Evolutionary conservation across 371 early-diverging fungal species (phyloP), one percentile per base, ranked within the genome.

Genomic region (Sporodiniella umbellata): DNA sequence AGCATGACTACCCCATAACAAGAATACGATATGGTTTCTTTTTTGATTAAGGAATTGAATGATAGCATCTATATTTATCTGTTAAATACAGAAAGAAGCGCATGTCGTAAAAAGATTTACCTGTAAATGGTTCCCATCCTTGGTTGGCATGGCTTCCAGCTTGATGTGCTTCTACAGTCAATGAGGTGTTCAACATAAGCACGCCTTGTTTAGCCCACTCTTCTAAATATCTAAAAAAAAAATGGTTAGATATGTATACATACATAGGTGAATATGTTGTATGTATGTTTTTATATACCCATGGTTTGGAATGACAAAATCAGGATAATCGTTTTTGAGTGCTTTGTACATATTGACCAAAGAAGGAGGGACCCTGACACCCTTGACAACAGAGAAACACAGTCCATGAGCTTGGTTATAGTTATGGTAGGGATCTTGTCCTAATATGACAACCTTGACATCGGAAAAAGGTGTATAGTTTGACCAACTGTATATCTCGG

Each of bases 391-490:
- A 53, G 88, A 88, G 66, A 95, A 94, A 54, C 89, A 89, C 35
- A 94, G 66, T 2, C 94, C 99, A 62, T 91, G 96, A 3, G 99
- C 99, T 66, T 99, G 98, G 35, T 81, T 80, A 8, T 66, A 72
- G 14, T 88, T 86, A 63, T 99, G 99, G 71, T 99, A 99, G 18
- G 99, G 99, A 75, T 99, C 99, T 82, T 95, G 97, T 8, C 97
- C 96, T 24, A 96, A 58, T 45, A 96, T 92, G 17, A 96, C 94
- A 8, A 94, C 90, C 42, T 83, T 80, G 17, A 94, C 88, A 6
- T 73, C 51, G 4, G 67, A 62, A 8, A 83, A 72, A 5, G 83
- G 84, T 6, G 89, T 83, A 43, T 67, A 85, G 18, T 80, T 70
- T 15, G 88, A 88, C 91, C 90, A 90, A 60, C 85, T 84, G 64